Conservation (phyloP, 148 eudicot species). For the Dianthus caryophyllus region DNA sequence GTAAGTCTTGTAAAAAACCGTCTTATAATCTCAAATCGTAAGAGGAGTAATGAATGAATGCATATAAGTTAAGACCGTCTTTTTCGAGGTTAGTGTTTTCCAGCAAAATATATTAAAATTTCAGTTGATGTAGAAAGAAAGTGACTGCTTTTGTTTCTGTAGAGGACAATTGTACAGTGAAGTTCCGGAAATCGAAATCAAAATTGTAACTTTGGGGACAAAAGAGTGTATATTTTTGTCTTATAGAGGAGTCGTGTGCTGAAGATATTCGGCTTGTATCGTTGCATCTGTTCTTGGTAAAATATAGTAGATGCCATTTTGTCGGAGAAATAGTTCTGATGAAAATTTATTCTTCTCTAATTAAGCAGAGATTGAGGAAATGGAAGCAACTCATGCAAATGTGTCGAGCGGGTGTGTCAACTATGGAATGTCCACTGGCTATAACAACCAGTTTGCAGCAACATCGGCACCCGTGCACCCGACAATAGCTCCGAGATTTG, state of each 20-base stretch:
- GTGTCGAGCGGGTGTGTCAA: constrained; percentile 13
- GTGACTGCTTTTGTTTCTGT: neutral
- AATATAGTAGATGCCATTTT: neutral
- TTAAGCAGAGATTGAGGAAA: constrained; percentile 40
- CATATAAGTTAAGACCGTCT: no score
- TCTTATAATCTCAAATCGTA: no score
- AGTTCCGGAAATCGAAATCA: neutral
- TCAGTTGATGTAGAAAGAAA: no score
- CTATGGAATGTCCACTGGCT: constrained; percentile 2
- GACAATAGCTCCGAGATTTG: constrained; percentile 38
- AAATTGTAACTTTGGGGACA: neutral
- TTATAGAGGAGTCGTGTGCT: no score
- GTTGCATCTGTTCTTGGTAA: no score
- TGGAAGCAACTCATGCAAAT: constrained; percentile 49
- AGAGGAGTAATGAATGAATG: no score
- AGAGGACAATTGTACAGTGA: neutral
- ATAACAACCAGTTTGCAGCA: constrained; percentile 45
- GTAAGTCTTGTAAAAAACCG: no score
- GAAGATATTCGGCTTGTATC: no score
- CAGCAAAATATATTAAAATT: no score
- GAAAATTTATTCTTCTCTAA: neutral
- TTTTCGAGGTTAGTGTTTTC: no score
- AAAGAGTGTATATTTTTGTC: neutral
- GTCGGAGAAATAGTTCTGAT: neutral
- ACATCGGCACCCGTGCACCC: constrained; percentile 21